Conservation (phyloP, 2,329 filamentous ascomycete genomes). For the Fusarium zealandicum region DNA sequence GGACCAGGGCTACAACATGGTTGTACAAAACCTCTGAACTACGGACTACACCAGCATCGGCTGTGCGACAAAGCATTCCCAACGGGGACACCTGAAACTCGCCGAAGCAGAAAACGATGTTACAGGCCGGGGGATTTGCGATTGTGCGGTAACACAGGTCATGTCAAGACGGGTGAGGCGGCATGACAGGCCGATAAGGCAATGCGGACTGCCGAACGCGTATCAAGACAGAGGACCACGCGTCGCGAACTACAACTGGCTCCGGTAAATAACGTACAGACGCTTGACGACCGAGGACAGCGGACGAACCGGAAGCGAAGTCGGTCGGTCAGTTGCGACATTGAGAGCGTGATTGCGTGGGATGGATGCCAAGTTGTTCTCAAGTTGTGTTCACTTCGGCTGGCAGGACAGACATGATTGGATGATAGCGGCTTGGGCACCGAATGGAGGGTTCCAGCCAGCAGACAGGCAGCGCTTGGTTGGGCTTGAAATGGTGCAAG, state of each 20-base stretch:
- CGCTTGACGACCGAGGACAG: conserved; percentile 2
- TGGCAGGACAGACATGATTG: conserved; percentile 33
- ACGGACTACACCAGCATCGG: conserved; percentile 9
- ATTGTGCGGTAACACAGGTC: conserved; percentile 28
- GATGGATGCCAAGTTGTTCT: conserved; percentile 25
- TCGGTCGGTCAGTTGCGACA: conserved; percentile 15
- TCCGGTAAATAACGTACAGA: not conserved
- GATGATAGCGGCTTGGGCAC: conserved; percentile 35
- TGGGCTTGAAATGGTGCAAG: conserved; percentile 48
- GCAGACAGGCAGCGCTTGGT: conserved; percentile 38
- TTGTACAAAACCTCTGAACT: conserved; percentile 1
- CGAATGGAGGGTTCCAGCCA: conserved; percentile 35
- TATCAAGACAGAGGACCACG: conserved; percentile 14
- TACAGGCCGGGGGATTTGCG: conserved; percentile 26
- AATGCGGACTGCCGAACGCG: conserved; percentile 25
- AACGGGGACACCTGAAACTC: conserved; percentile 12
- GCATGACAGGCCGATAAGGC: conserved; percentile 27
- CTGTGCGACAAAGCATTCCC: conserved; percentile 13
- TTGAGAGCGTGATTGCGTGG: conserved; percentile 17
- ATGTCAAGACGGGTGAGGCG: conserved; percentile 29
- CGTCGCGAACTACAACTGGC: conserved; percentile 1
- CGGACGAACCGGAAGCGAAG: conserved; percentile 17
- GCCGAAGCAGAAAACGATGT: conserved; percentile 5
- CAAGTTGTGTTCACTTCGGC: conserved; percentile 14
- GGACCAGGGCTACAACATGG: conserved; percentile 8